Conservation (phyloP, 2,329 filamentous ascomycete species). For the Cladosporium sp. region DNA sequence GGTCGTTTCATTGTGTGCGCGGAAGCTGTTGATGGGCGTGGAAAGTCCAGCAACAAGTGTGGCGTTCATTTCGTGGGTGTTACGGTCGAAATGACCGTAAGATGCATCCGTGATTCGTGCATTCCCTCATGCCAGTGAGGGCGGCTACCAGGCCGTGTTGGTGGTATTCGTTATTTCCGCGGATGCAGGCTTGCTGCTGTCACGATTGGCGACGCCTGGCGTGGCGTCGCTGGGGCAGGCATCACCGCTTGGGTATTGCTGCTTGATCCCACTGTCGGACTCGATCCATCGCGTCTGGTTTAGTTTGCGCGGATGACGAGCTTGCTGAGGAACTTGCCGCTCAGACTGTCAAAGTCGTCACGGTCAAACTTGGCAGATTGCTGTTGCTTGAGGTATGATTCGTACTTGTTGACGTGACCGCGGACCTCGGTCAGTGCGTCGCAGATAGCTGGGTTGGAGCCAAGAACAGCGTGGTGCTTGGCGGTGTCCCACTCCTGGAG, state of each 20-base stretch:
- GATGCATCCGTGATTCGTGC: slow-evolving; percentile 2
- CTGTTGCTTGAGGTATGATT: slow-evolving; percentile 79
- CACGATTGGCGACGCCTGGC: not conserved
- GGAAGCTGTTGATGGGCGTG: slow-evolving; percentile 3
- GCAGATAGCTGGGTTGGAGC: slow-evolving; percentile 88
- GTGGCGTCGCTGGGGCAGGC: not conserved
- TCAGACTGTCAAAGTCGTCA: slow-evolving; percentile 88
- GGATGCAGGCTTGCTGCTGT: slow-evolving; percentile 6
- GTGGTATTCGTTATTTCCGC: not conserved
- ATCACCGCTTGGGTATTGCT: not conserved
- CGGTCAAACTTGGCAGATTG: slow-evolving; percentile 79
- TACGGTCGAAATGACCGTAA: not conserved
- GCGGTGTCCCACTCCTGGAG: slow-evolving; percentile 92
- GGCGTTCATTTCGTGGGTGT: not conserved
- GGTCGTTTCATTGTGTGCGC: not conserved
- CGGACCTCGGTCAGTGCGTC: slow-evolving; percentile 95
- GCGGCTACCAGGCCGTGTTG: slow-evolving; percentile 2
- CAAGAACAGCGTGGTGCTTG: slow-evolving; percentile 84
- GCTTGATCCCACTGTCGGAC: not conserved
- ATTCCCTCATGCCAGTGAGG: slow-evolving; percentile 8
- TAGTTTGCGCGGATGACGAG: slow-evolving; percentile 92
- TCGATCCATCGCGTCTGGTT: not conserved
- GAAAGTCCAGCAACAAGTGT: not conserved
- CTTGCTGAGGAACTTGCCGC: slow-evolving; percentile 96
- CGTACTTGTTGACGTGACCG: slow-evolving; percentile 87